Evolutionary conservation across 371 early-diverging fungal species (phyloP).

Genomic region (Ordospora pajunii): DNA sequence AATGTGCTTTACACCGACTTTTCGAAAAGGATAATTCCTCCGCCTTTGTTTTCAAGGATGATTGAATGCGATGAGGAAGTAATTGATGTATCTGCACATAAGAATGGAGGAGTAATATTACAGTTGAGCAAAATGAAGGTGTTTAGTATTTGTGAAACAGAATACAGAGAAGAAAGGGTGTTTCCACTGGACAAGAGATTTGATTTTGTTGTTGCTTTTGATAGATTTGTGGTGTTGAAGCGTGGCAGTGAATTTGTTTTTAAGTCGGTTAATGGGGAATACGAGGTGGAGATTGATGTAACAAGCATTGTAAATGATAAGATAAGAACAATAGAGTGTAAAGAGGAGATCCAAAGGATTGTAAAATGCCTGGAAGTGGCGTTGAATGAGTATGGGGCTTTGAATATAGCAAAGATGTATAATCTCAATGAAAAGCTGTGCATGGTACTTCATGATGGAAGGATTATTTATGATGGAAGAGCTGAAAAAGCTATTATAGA

Average conservation of each 20-base stretch:
- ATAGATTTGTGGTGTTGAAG: not conserved
- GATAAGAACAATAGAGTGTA: not conserved
- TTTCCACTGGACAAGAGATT: not conserved
- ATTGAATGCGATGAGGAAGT: not conserved
- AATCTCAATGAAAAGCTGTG: not conserved
- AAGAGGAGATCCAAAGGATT: not conserved
- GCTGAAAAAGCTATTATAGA: not conserved
- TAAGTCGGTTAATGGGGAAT: not conserved
- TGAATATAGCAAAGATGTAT: not conserved
- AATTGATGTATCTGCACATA: not conserved
- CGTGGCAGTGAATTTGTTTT: not conserved
- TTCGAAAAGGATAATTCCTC: not conserved
- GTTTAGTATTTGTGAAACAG: not conserved
- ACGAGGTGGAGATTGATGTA: not conserved
- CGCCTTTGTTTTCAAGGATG: not conserved
- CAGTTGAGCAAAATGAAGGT: not conserved
- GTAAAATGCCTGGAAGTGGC: not conserved
- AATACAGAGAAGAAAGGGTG: not conserved
- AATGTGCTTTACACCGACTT: conserved; percentile 1
- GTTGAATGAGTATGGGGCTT: not conserved
- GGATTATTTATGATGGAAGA: not conserved
- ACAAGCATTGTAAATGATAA: not conserved
- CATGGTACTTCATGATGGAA: not conserved
- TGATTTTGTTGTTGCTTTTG: not conserved
- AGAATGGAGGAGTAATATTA: not conserved